Evolutionary conservation across 768 basidiomycete genomes (phyloP).

Genomic region (Nidularia pulvinata): DNA sequence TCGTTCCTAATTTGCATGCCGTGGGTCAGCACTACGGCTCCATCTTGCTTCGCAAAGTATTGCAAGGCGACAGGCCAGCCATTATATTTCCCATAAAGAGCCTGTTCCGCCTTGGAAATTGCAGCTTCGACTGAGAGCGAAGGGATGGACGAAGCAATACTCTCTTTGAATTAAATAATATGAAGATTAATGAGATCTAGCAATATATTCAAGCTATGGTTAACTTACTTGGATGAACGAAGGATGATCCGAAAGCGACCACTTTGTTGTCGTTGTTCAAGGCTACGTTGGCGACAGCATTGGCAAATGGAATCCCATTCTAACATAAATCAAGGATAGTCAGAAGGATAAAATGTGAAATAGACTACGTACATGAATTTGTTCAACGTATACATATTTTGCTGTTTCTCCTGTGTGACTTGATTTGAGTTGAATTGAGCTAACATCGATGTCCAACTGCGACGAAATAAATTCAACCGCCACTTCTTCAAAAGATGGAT

Average conservation of each 20-base stretch:
- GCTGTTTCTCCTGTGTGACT: conserved; percentile 19
- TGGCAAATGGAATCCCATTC: conserved; percentile 28
- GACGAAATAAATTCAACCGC: conserved; percentile 19
- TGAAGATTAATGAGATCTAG: conserved; percentile 47
- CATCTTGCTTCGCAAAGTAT: conserved; percentile 37
- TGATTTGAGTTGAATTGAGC: conserved; percentile 16
- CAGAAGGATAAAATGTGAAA: background rate
- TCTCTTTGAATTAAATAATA: conserved; percentile 6
- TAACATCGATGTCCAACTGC: conserved; percentile 15
- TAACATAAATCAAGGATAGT: too few species aligned
- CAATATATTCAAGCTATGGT: conserved; percentile 43
- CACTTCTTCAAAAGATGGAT: conserved; percentile 15
- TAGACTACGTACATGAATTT: conserved; percentile 16
- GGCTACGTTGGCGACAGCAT: conserved; percentile 32
- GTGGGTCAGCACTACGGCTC: conserved; percentile 34
- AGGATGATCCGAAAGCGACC: conserved; percentile 26
- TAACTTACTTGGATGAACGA: conserved; percentile 22
- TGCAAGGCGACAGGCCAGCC: conserved; percentile 32
- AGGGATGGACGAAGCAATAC: conserved; percentile 32
- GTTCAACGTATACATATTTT: conserved; percentile 22
- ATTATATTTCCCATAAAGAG: conserved; percentile 38
- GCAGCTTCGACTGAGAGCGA: conserved; percentile 29
- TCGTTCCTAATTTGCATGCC: conserved; percentile 31
- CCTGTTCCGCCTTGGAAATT: conserved; percentile 31
- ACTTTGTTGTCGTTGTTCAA: conserved; percentile 21